Evolutionary conservation across 192 early-diverging fungal species (phyloP), one percentile per base, ranked within the genome.

Genomic region (Coemansia sp.): DNA sequence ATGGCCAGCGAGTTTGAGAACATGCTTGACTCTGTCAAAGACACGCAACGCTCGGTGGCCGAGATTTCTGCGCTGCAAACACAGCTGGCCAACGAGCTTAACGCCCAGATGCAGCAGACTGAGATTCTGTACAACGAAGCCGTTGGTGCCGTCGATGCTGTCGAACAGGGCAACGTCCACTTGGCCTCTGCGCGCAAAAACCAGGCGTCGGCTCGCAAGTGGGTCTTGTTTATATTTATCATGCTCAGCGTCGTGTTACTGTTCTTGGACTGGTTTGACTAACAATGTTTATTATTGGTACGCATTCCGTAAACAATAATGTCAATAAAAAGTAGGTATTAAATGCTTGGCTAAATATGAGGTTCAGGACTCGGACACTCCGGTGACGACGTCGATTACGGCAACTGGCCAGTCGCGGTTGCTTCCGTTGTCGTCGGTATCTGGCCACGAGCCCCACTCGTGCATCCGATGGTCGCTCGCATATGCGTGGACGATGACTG

Each of bases 221-320:
- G 89, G 86, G 86, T 90, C 29, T 62, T 92, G 8, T 70, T 84
- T 29, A 86, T 92, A 71, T 69, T 92, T 32, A 82, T 92, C 19
- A 76, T 86, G 52, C 86, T 89, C 5, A 90, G 89, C 54, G 67
- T 89, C 56, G 87, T 92, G 19, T 63, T 92, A 21, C 59, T 92
- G 35, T 92, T 92, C 63, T 72, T 92, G 61, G 90, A 92, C 59
- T 92, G 90, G 90, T 92, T 87, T 65, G 86, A 88, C 63, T 89
- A 78, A 56, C 9, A 7, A n/a, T 45, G 11, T 45, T 29, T 17
- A 41, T 60, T 17, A 55, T 29, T 55, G 53, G 9, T 45, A 51
- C n/a, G 15, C 49, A 23, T 19, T 19, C 15, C 23, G 25, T 24
- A 25, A 17, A 54, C 21, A 54, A 25, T 1, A 15, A 52, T 19